Evolutionary conservation across 2,329 filamentous ascomycete genomes (phyloP), one percentile per base, ranked within the genome.

Genomic region (Diaporthe ilicicola): DNA sequence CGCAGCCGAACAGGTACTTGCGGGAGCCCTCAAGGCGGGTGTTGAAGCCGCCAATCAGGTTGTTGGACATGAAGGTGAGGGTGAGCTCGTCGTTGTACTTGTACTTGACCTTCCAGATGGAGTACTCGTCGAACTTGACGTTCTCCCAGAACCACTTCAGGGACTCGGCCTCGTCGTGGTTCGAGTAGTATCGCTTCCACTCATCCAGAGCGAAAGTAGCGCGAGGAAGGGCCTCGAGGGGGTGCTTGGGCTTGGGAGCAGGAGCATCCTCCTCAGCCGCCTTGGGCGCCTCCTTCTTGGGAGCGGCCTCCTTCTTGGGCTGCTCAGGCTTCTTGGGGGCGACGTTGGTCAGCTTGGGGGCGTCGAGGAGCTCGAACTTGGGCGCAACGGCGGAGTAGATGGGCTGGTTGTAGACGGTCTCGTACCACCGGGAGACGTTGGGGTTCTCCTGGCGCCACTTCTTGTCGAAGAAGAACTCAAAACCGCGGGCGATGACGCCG

Each of bases 71-170:
- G 93, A 99, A 99, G 81, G 93, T 93, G 84, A 96, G 87, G 81
- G 94, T 98, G 77, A 99, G 90, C 91, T 99, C 96, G 73, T 97
- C 91, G 85, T 98, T 97, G 90, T 99, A 99, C 92, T 97, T 98
- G 92, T 97, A 99, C 85, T 95, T 92, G 78, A 95, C 87, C 83
- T 90, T 91, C 94, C 94, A 99, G 83, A 99, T 86, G 70, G 94
- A 97, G 90, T 96, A 99, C 86, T 99, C 96, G 76, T 94, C 92
- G 78, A 96, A 92, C 81, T 96, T 95, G 85, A 91, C 90, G 84
- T 97, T 94, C 87, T 98, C 91, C 95, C 95, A 99, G 92, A 99
- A 98, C 93, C 93, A 98, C 83, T 95, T 95, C 79, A 98, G 87
- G 78, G 95, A 94, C 75, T 88, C 91, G 75, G 91, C 87, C 77